Evolutionary conservation across 345 rosid genomes (phyloP), one percentile per base, ranked within the genome.

Genomic region (Boechera retrofracta): DNA sequence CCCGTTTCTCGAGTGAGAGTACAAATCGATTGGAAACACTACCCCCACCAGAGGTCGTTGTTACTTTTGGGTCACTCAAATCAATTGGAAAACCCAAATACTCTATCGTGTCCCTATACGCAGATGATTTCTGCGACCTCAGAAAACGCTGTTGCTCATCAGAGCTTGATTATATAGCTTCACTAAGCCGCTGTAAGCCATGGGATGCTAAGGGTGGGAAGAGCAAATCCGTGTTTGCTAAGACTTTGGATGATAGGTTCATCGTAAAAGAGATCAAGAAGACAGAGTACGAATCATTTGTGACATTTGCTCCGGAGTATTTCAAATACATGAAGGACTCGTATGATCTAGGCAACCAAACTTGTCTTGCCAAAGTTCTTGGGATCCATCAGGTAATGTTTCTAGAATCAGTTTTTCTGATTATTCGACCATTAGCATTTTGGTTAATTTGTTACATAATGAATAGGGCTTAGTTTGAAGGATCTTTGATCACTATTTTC

Each of bases 151-250:
- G 94, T 69, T 91, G 91, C 73, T 85, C 81, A 0, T 95, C 98
- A 11, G 99, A 93, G 87, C 82, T 85, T 62, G 93, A 87, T 84
- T 95, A 80, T 64, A 89, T 95, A 28, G 89, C 94, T 71, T 95
- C 99, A 31, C 82, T 95, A 42, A 84, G 94, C 81, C 96, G 97
- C 10, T 95, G 99, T 80, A 86, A 78, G 73, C 87, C 82, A 26
- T 93, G 98, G 99, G 94, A 91, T 86, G 99, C 99, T 16, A 88
- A 95, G 67, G 98, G 99, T 71, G 99, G 99, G 55, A 95, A 95
- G 85, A 95, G 98, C 86, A 92, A 88, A 75, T 86, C 91, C 2
- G 69, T 91, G 47, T 95, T 95, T 6, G 93, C 97, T 10, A 95
- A 95, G 83, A 95, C 98, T 54, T 78, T 89, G 56, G 99, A 95